Evolutionary conservation across 108 stramenopile species (phyloP).

Genomic region (Chaetoceros muelleri): DNA sequence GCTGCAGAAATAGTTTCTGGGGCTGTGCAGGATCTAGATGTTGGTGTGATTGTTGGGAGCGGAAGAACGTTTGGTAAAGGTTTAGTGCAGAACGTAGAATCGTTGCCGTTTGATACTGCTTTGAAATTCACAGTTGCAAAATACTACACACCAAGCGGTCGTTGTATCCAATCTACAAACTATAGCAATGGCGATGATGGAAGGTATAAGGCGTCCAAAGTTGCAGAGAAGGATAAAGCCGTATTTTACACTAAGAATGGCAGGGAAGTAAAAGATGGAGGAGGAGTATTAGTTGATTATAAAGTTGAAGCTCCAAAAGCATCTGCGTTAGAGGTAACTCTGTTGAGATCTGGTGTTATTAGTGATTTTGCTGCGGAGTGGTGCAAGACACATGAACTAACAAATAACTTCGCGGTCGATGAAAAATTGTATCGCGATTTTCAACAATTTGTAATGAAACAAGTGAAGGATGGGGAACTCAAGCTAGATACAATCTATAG

Average conservation of each 20-base stretch:
- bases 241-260: slow-evolving; percentile 66
- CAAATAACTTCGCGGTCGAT: slow-evolving; percentile 66
- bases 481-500: slow-evolving; percentile 67
- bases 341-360: slow-evolving; percentile 60
- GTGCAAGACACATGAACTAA: slow-evolving; percentile 54
- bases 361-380: slow-evolving; percentile 81
- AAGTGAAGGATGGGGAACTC: slow-evolving; percentile 55
- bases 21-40: slow-evolving; percentile 94
- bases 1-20: slow-evolving; percentile 95
- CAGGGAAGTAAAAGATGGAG: slow-evolving; percentile 79
- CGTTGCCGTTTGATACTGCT: slow-evolving; percentile 74
- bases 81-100: slow-evolving; percentile 94
- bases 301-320: slow-evolving; percentile 76
- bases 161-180: slow-evolving; percentile 83
- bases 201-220: slow-evolving; percentile 42
- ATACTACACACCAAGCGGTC: slow-evolving; percentile 94
- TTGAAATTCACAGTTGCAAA: slow-evolving; percentile 95
- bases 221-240: slow-evolving; percentile 53
- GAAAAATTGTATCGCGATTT: slow-evolving; percentile 66
- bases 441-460: slow-evolving; percentile 50
- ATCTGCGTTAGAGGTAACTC: slow-evolving; percentile 75
- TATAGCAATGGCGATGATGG: slow-evolving; percentile 76
- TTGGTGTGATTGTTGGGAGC: slow-evolving; percentile 85
- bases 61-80: slow-evolving; percentile 95
- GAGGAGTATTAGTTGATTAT: slow-evolving; percentile 87